Evolutionary conservation across 176 grass and related monocot genomes (phyloP).

Genomic region (Zoysia pacifica): DNA sequence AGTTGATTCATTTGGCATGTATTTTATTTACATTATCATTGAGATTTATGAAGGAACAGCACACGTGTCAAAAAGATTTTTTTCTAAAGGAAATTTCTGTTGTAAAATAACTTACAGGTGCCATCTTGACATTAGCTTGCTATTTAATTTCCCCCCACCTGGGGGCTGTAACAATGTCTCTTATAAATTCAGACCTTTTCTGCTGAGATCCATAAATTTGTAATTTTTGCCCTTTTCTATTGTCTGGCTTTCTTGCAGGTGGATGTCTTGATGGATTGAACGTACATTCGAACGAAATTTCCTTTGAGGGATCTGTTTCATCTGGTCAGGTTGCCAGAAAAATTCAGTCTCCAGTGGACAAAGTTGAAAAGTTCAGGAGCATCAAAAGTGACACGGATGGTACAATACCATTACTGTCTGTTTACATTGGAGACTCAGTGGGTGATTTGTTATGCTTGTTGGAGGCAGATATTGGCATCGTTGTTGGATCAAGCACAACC

Average conservation of each 20-base stretch:
- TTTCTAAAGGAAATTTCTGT: not conserved
- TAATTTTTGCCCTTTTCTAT: conserved; percentile 2
- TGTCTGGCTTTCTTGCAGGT: conserved; percentile 51
- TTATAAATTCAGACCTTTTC: not conserved
- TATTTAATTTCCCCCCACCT: not conserved
- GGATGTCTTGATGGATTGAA: conserved; percentile 69
- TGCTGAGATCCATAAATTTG: not conserved
- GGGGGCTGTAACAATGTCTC: no score
- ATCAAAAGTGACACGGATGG: conserved; percentile 43
- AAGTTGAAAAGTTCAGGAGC: conserved; percentile 72
- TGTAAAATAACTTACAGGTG: no score
- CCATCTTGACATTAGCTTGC: no score
- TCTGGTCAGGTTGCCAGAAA: conserved; percentile 77
- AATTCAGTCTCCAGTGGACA: conserved; percentile 84
- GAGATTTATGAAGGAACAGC: not conserved
- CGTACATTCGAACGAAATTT: conserved; percentile 94
- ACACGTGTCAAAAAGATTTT: not conserved
- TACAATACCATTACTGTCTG: conserved; percentile 40
- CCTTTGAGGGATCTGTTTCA: conserved; percentile 80
- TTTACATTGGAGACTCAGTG: conserved; percentile 90
- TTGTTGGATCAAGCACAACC: conserved; percentile 82
- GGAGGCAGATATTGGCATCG: conserved; percentile 92
- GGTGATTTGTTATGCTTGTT: conserved; percentile 95
- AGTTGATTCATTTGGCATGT: not conserved
- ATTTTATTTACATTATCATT: not conserved